Base-by-base conservation (phyloP, 2,329 filamentous ascomycete species). In the Dactylellina leptospora region DNA sequence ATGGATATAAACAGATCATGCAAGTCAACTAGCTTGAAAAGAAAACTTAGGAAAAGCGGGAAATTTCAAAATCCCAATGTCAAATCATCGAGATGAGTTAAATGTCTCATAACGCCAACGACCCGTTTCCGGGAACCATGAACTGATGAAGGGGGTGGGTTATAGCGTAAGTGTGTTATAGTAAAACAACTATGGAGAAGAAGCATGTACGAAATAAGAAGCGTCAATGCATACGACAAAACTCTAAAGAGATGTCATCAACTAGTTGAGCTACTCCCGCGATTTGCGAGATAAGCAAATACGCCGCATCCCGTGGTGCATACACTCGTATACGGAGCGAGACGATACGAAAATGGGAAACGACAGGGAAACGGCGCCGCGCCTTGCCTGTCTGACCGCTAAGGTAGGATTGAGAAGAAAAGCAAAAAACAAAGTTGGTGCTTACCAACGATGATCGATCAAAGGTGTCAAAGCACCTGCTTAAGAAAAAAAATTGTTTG, bases 401-500 rank as follows among this genome's bases (percentile, higher is more conserved):
- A 36, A 25, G 11, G 10, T 11, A n/a, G n/a, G n/a, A n/a, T n/a
- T n/a, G n/a, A n/a, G n/a, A n/a, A n/a, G n/a, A n/a, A n/a, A n/a
- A n/a, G n/a, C 10, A 18, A 23, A 44, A 23, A 22, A n/a, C n/a
- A n/a, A n/a, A n/a, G n/a, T n/a, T n/a, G n/a, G n/a, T n/a, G n/a
- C 33, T 58, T 58, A 64, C 60, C 40, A n/a, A n/a, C 23, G 28
- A 44, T 27, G 53, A 66, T 66, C 51, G 61, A 66, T 66, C 61
- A 53, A 47, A 56, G 36, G 22, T 51, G 61, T 56, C 61, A 58
- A 66, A 58, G 44, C 61, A 47, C 51, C 42, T 38, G 16, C 22
- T 5, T 5, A 22, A 8, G n/a, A 30, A 16, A n/a, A 25, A 28
- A 18, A 58, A 42, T 58, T 42, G 36, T 44, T 56, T 64, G 22